Evolutionary conservation across 345 rosid species (phyloP).

Genomic region (Moringa oleifera): DNA sequence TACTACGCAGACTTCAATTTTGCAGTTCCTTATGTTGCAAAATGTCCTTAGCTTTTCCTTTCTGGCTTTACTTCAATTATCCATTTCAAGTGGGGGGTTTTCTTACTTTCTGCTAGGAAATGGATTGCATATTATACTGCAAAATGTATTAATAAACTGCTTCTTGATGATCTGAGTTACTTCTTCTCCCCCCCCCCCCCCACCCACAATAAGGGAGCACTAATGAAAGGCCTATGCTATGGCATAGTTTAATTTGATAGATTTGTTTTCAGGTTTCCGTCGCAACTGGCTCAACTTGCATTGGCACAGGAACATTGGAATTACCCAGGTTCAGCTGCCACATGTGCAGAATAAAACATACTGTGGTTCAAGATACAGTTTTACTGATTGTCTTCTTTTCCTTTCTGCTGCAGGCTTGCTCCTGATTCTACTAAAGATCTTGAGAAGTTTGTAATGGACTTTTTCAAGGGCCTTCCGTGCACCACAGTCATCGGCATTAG

Average conservation of each 20-base stretch:
- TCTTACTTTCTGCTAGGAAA: not conserved
- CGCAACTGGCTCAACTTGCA: constrained; percentile 29
- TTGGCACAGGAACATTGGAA: constrained; percentile 25
- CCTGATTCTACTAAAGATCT: constrained; percentile 63
- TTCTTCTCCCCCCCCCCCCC: no score
- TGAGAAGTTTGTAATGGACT: constrained; percentile 50
- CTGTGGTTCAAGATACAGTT: constrained; percentile 8
- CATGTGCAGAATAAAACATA: constrained; percentile 5
- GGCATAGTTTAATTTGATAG: constrained; percentile 7
- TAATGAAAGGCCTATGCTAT: not conserved
- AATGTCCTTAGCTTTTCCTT: no score
- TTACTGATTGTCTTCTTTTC: constrained; percentile 14
- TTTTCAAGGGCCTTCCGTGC: constrained; percentile 57
- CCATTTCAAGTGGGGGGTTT: not conserved
- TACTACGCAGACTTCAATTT: no score
- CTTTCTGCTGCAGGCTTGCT: constrained; percentile 59
- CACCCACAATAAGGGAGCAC: no score
- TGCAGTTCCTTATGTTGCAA: no score
- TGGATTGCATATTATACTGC: not conserved
- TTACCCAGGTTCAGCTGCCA: constrained; percentile 44
- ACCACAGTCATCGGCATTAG: constrained; percentile 66
- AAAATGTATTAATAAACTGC: not conserved
- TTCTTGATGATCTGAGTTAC: no score
- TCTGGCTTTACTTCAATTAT: not conserved
- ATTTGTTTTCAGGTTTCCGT: constrained; percentile 37